A percentile compares a stretch with the other conserved stretches of the same genome.
phyloP scores from a whole-genome alignment of 768 basidiomycete genomes.

The Termitomyces bulborhizus region DNA sequence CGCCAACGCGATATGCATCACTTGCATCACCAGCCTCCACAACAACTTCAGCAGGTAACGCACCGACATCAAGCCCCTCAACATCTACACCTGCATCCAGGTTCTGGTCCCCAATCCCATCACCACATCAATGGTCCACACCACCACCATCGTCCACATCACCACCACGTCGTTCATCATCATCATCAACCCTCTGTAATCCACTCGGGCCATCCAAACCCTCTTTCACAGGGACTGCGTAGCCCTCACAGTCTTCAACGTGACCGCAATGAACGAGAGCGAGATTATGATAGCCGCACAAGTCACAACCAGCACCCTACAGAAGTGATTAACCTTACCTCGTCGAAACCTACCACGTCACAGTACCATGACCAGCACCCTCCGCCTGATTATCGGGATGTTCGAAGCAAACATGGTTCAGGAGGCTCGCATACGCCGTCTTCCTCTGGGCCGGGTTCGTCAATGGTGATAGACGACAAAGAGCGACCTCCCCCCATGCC shows the following conservation, averaged over 20 bases:
- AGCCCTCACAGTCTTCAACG: slow-evolving; percentile 18
- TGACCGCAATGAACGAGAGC: slow-evolving; percentile 19
- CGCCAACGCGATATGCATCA: slow-evolving; percentile 25
- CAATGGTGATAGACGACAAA: slow-evolving; percentile 36
- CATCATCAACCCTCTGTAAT: slow-evolving; percentile 23
- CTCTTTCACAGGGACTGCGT: slow-evolving; percentile 21
- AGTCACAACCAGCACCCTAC: slow-evolving; percentile 36
- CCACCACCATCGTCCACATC: slow-evolving; percentile 42
- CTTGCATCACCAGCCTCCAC: slow-evolving; percentile 31
- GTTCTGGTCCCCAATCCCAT: slow-evolving; percentile 19
- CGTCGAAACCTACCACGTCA: slow-evolving; percentile 23
- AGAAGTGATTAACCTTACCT: slow-evolving; percentile 46
- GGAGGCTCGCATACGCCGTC: slow-evolving; percentile 17
- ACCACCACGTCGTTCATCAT: slow-evolving; percentile 45
- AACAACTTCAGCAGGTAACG: slow-evolving; percentile 20
- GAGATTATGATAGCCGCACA: slow-evolving; percentile 25
- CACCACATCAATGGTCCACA: slow-evolving; percentile 35
- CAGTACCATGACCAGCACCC: slow-evolving; percentile 25
- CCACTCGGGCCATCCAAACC: slow-evolving; percentile 21
- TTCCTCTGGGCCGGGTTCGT: slow-evolving; percentile 11
- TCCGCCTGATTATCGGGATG: slow-evolving; percentile 23
- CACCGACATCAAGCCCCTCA: slow-evolving; percentile 26
- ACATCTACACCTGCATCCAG: slow-evolving; percentile 27
- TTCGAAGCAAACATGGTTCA: slow-evolving; percentile 21
- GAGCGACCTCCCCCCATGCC: slow-evolving; percentile 50